Percentiles rank a stretch among this genome's conserved stretches.
phyloP scores from a whole-genome alignment of 768 basidiomycete species.

The Scleroderma bovista region DNA sequence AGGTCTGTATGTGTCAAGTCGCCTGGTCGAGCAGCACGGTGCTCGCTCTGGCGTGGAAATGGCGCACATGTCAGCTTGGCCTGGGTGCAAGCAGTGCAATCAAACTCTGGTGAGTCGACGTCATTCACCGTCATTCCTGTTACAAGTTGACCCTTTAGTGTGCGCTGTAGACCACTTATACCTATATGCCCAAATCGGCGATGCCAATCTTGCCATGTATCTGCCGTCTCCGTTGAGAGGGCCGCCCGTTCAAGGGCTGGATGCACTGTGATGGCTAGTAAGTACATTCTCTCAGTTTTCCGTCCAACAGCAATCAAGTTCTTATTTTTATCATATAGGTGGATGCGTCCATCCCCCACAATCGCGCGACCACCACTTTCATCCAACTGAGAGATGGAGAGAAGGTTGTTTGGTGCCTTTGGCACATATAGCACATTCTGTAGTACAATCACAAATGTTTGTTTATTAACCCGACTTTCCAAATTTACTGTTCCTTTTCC shows the following conservation, averaged over 20 bases:
- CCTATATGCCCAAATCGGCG: background rate
- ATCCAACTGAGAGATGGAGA: background rate
- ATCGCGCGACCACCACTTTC: background rate
- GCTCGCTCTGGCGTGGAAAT: background rate
- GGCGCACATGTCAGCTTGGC: background rate
- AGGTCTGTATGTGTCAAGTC: constrained; percentile 5
- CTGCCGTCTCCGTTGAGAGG: too few species aligned
- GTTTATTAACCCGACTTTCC: background rate
- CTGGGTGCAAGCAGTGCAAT: constrained; percentile 3
- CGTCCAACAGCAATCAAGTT: background rate
- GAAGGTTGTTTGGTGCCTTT: background rate
- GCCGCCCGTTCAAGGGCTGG: background rate
- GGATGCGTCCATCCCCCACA: background rate
- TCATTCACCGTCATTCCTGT: too few species aligned
- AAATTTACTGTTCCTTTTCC: background rate
- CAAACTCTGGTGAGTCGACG: background rate
- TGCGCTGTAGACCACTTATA: background rate
- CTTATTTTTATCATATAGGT: background rate
- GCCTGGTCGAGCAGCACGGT: background rate
- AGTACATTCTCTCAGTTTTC: background rate
- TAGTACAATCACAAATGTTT: background rate
- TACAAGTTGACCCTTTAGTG: too few species aligned
- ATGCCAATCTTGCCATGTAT: background rate
- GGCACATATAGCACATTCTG: background rate
- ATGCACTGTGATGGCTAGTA: too few species aligned